Conservation (phyloP, 371 early-diverging fungal species). For the Mycotypha africana region DNA sequence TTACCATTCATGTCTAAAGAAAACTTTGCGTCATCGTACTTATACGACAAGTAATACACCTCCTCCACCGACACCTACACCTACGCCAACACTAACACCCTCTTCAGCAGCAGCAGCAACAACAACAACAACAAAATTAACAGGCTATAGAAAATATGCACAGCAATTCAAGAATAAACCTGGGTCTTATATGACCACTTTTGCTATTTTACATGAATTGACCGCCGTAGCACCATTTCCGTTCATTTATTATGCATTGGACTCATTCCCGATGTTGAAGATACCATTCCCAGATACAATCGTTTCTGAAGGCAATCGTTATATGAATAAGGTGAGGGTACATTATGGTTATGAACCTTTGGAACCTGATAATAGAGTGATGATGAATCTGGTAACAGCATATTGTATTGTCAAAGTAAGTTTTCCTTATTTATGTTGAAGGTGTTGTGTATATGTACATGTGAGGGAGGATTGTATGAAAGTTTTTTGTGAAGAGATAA, state of each 20-base stretch:
- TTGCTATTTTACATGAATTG: constrained; percentile 83
- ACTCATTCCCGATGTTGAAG: constrained; percentile 39
- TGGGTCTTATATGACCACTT: constrained; percentile 74
- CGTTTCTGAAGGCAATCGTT: constrained; percentile 65
- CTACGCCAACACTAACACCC: too few relatives aligned
- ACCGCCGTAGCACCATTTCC: constrained; percentile 85
- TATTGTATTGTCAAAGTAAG: constrained; percentile 81
- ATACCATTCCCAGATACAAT: constrained; percentile 65
- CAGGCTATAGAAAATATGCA: constrained; percentile 37
- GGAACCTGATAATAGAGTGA: constrained; percentile 42
- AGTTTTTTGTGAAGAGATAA: too few relatives aligned
- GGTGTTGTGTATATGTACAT: too few relatives aligned
- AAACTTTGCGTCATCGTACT: too few relatives aligned
- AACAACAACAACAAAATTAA: too few relatives aligned
- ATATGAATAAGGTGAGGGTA: constrained; percentile 48
- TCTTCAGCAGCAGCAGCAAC: too few relatives aligned
- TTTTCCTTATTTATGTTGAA: too few relatives aligned
- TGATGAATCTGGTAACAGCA: constrained; percentile 72
- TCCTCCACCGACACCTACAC: too few relatives aligned
- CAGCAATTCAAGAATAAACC: constrained; percentile 69
- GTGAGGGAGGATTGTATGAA: too few relatives aligned
- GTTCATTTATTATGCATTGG: constrained; percentile 64
- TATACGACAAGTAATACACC: too few relatives aligned
- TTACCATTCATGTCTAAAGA: too few relatives aligned
- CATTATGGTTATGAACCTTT: constrained; percentile 53